Percentiles rank a stretch among this genome's conserved stretches.
Conservation (phyloP, 2,329 filamentous ascomycete species). For the Aspergillus sp. region DNA sequence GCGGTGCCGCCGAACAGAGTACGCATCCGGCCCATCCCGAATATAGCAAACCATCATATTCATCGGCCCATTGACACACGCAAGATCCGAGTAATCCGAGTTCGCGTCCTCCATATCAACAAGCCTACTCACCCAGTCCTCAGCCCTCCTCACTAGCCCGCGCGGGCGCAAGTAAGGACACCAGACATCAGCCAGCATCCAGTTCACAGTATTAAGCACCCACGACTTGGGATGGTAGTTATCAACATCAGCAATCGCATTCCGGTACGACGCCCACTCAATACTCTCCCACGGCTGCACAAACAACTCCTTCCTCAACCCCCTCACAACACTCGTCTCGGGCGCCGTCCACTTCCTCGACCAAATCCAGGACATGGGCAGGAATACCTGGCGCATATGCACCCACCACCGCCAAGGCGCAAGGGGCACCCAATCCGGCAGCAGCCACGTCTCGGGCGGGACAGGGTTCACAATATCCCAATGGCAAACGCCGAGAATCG, state of each 20-base stretch:
- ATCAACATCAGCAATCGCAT: slow-evolving; percentile 74
- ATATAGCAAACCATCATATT: slow-evolving; percentile 84
- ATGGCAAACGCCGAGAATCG: slow-evolving; percentile 73
- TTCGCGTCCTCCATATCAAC: slow-evolving; percentile 92
- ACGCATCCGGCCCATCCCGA: slow-evolving; percentile 72
- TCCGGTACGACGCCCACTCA: slow-evolving; percentile 73
- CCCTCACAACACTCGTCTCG: slow-evolving; percentile 69
- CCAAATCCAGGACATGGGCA: slow-evolving; percentile 88
- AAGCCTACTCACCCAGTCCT: slow-evolving; percentile 77
- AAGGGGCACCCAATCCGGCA: slow-evolving; percentile 87
- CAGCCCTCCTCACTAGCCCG: slow-evolving; percentile 66
- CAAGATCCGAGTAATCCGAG: slow-evolving; percentile 80
- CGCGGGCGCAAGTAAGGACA: slow-evolving; percentile 71
- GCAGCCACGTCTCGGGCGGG: slow-evolving; percentile 85
- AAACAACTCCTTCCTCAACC: slow-evolving; percentile 78
- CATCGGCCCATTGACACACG: slow-evolving; percentile 86
- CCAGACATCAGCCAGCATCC: slow-evolving; percentile 75
- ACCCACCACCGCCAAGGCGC: slow-evolving; percentile 97
- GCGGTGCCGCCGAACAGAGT: slow-evolving; percentile 71
- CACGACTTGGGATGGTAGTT: slow-evolving; percentile 93
- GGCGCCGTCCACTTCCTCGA: slow-evolving; percentile 79
- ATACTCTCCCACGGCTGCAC: slow-evolving; percentile 75
- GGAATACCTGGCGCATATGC: slow-evolving; percentile 91
- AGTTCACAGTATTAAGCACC: slow-evolving; percentile 77
- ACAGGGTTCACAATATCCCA: slow-evolving; percentile 96